phyloP scores from a whole-genome alignment of 345 rosid species.

The Hirschfeldia incana region DNA sequence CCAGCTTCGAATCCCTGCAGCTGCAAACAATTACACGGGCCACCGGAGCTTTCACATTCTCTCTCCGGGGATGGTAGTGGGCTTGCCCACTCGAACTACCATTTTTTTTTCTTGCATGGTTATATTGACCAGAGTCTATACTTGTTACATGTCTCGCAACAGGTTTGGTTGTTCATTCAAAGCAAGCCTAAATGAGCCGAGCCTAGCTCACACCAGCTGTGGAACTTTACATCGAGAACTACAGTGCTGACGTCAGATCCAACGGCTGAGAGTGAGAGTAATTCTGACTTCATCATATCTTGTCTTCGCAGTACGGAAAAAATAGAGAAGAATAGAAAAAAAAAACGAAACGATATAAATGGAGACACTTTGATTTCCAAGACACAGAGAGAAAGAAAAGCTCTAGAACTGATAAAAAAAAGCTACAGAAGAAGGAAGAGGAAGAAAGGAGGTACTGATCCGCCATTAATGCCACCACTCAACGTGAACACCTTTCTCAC shows the following conservation, averaged over 20 bases:
- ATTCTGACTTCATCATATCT: slow-evolving; percentile 27
- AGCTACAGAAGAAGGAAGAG: not conserved
- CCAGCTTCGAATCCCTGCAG: too few relatives aligned
- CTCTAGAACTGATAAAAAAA: not conserved
- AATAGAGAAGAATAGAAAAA: not conserved
- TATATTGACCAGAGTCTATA: not conserved
- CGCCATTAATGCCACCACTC: slow-evolving; percentile 36
- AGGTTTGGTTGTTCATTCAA: not conserved
- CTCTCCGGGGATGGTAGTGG: too few relatives aligned
- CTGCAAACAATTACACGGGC: too few relatives aligned
- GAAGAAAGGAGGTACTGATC: slow-evolving; percentile 27
- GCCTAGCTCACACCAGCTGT: not conserved
- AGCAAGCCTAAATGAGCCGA: not conserved
- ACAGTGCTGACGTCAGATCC: slow-evolving; percentile 33
- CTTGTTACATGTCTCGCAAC: not conserved
- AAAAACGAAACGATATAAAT: not conserved
- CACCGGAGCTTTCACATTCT: too few relatives aligned
- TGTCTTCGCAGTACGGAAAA: not conserved
- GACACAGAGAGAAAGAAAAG: not conserved
- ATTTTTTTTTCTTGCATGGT: not conserved
- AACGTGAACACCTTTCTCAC: slow-evolving; percentile 6
- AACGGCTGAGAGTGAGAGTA: slow-evolving; percentile 39
- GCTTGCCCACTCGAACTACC: too few relatives aligned
- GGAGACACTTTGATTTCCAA: not conserved
- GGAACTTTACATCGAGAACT: not conserved